phyloP scores from a whole-genome alignment of 169 alveolate genomes.

The Eimeria acervulina region DNA sequence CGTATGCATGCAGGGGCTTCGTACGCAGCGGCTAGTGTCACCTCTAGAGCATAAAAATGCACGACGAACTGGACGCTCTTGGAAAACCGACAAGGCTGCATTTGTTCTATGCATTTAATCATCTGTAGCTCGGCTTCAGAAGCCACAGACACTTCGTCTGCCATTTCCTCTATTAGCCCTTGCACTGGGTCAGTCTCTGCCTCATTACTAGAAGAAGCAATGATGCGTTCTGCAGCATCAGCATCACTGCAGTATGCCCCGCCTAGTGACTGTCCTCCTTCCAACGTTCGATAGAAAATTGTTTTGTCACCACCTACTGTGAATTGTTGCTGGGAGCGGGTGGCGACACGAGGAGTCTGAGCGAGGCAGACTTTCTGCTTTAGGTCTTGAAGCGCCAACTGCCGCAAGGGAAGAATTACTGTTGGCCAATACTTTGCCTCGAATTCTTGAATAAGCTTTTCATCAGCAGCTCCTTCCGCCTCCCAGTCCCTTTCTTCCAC shows the following conservation, averaged over 20 bases:
- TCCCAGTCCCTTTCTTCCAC: neutral
- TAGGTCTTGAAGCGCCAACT: slow-evolving; percentile 52
- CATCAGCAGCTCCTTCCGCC: slow-evolving; percentile 1
- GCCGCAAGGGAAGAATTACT: slow-evolving; percentile 47
- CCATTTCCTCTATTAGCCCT: slow-evolving; percentile 47
- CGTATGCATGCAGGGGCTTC: slow-evolving; percentile 68
- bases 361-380: neutral
- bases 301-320: neutral
- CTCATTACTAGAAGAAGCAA: neutral
- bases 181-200: neutral
- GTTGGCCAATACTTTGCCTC: slow-evolving; percentile 74
- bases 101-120: slow-evolving; percentile 47
- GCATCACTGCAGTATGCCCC: neutral
- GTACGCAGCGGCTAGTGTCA: slow-evolving; percentile 53
- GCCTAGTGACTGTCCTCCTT: neutral
- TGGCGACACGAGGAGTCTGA: neutral
- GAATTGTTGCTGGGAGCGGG: neutral
- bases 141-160: slow-evolving; percentile 50
- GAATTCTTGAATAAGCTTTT: slow-evolving; percentile 28
- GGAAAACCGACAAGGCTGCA: slow-evolving; percentile 49
- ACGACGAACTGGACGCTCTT: slow-evolving; percentile 63
- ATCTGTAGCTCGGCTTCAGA: slow-evolving; percentile 46
- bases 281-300: neutral
- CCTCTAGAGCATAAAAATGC: slow-evolving; percentile 17
- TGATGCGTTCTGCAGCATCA: neutral